These are phyloP conservation scores for Spizellomyces punctatus DNA, from an alignment of 192 early-diverging fungal genomes.

Conservation along the genomic window DNA sequence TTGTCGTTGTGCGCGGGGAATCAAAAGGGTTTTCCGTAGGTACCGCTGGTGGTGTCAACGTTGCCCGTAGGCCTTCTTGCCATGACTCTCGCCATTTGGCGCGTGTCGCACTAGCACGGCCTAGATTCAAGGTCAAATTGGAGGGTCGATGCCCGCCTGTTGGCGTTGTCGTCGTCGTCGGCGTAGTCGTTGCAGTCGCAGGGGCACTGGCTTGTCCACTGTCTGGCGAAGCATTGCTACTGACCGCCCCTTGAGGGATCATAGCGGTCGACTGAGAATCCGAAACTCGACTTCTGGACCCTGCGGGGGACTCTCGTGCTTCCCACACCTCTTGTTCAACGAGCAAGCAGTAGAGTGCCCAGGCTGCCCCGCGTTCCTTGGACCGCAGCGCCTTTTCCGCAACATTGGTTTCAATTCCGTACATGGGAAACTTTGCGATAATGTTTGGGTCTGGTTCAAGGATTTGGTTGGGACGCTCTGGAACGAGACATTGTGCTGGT, in stretches of 20 bases:
- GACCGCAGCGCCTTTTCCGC: conserved; percentile 25
- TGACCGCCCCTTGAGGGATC: too few species aligned
- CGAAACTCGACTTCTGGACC: too few species aligned
- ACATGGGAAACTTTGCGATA: conserved; percentile 45
- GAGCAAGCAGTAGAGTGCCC: conserved; percentile 48
- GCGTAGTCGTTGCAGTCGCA: not conserved
- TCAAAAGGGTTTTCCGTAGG: conserved; percentile 18
- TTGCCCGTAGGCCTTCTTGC: not conserved
- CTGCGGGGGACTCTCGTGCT: not conserved
- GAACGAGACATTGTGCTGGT: conserved; percentile 38
- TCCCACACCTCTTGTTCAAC: conserved; percentile 42
- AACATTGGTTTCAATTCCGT: conserved; percentile 39
- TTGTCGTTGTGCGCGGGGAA: not conserved
- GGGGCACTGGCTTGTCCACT: too few species aligned
- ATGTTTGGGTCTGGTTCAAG: conserved; percentile 31
- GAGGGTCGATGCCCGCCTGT: not conserved
- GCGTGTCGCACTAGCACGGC: not conserved
- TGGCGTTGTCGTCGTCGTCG: not conserved
- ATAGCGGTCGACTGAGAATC: too few species aligned
- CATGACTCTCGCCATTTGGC: not conserved
- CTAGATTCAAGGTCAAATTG: not conserved
- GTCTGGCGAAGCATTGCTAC: too few species aligned
- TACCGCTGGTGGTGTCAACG: not conserved
- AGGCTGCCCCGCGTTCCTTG: conserved; percentile 39
- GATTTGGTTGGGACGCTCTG: conserved; percentile 27